Percentiles rank a stretch among this genome's conserved stretches.
Conservation (phyloP, 2,329 filamentous ascomycete genomes). For the Aspergillus fructus region DNA sequence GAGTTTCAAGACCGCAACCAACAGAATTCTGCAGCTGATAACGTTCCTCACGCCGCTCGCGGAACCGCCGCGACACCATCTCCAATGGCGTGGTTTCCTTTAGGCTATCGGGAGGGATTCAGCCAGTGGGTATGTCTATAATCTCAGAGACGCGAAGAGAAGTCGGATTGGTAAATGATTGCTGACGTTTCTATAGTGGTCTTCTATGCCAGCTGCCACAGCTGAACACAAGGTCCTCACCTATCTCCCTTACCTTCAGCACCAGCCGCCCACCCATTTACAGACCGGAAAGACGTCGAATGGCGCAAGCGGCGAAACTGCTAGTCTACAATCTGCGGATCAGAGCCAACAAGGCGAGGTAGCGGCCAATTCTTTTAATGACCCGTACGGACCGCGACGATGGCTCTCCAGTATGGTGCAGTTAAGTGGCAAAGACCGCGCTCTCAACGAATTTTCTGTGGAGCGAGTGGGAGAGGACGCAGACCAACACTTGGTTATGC, state of each 20-base stretch:
- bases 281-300: constrained; percentile 54
- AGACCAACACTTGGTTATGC: constrained; percentile 87
- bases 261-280: constrained; percentile 64
- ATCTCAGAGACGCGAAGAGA: neutral
- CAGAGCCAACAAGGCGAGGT: constrained; percentile 45
- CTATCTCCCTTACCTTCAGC: constrained; percentile 76
- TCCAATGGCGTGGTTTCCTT: constrained; percentile 65
- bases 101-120: constrained; percentile 88
- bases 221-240: constrained; percentile 88
- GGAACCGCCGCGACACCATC: constrained; percentile 31
- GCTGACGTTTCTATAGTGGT: constrained; percentile 63
- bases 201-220: constrained; percentile 72
- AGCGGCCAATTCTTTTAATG: constrained; percentile 52
- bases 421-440: constrained; percentile 80
- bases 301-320: constrained; percentile 24
- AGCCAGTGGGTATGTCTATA: constrained; percentile 74
- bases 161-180: constrained; percentile 3
- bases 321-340: constrained; percentile 37
- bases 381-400: constrained; percentile 79
- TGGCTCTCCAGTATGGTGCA: constrained; percentile 86
- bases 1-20: constrained; percentile 24
- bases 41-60: constrained; percentile 33
- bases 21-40: constrained; percentile 20
- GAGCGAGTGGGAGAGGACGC: constrained; percentile 76
- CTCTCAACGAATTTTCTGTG: constrained; percentile 89